These are phyloP conservation scores for Fusarium foetens DNA, from an alignment of 2,329 filamentous ascomycete species.

Conservation along the genomic window DNA sequence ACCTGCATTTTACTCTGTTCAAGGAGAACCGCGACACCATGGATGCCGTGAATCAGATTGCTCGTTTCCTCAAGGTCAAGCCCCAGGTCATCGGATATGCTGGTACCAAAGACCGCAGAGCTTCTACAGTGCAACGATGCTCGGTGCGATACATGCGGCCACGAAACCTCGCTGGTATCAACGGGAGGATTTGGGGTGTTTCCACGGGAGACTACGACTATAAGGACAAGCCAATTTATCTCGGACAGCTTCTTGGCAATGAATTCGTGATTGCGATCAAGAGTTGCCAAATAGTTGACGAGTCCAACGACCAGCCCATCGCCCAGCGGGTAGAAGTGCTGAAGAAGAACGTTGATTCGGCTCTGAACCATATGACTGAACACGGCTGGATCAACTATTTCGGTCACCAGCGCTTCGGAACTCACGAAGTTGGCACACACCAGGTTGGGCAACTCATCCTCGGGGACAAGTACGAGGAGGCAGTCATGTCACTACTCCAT, in stretches of 20 bases:
- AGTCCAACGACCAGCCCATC: constrained; percentile 42
- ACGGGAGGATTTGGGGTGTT: constrained; percentile 69
- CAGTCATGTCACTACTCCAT: constrained; percentile 79
- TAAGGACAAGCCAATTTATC: constrained; percentile 73
- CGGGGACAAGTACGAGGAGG: constrained; percentile 81
- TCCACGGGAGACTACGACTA: constrained; percentile 86
- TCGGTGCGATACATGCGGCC: constrained; percentile 66
- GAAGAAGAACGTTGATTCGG: constrained; percentile 58
- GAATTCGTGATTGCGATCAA: constrained; percentile 93
- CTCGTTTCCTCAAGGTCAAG: constrained; percentile 78
- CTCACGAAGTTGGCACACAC: constrained; percentile 86
- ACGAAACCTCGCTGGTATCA: constrained; percentile 72
- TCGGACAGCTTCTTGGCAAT: constrained; percentile 88
- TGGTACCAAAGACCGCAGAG: constrained; percentile 90
- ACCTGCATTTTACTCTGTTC: constrained; percentile 90
- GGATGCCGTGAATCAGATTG: constrained; percentile 84
- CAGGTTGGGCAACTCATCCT: constrained; percentile 86
- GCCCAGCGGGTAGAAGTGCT: constrained; percentile 47
- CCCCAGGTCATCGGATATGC: constrained; percentile 78
- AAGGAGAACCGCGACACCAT: constrained; percentile 98
- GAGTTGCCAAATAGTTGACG: constrained; percentile 74
- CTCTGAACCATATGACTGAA: constrained; percentile 73
- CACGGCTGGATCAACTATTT: constrained; percentile 98
- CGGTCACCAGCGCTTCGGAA: constrained; percentile 95
- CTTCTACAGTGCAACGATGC: constrained; percentile 84